Evolutionary conservation across 495 filamentous ascomycete genomes (phyloP).

Genomic region (Tricharina praecox): DNA sequence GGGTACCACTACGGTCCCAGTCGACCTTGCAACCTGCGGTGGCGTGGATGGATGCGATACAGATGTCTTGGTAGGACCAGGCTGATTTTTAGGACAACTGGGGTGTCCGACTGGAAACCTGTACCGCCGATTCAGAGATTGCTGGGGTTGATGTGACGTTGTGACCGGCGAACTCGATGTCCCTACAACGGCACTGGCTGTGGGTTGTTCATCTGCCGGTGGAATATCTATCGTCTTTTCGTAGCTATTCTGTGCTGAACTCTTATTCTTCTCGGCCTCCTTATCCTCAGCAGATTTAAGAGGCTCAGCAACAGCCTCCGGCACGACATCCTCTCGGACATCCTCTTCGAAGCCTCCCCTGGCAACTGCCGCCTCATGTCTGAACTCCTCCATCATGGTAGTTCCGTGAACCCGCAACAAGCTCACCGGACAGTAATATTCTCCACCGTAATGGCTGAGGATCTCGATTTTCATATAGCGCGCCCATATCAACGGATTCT

Average conservation of each 20-base stretch:
- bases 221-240: neutral
- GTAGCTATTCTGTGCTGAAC: neutral
- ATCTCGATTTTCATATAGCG: constrained; percentile 84
- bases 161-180: neutral
- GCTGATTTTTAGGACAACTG: neutral
- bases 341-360: constrained; percentile 26
- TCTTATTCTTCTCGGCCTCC: neutral
- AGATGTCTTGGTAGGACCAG: neutral
- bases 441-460: constrained; percentile 81
- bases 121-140: neutral
- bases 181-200: neutral
- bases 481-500: constrained; percentile 90
- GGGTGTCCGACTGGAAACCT: neutral
- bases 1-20: neutral
- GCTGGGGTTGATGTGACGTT: neutral
- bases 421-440: constrained; percentile 89
- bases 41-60: neutral
- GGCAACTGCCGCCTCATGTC: constrained; percentile 48
- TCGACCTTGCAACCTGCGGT: neutral
- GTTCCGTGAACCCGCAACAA: constrained; percentile 84
- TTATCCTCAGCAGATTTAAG: constrained; percentile 7
- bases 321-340: constrained; percentile 25
- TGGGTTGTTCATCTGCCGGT: neutral
- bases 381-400: constrained; percentile 87
- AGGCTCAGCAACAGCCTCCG: constrained; percentile 27